phyloP scores from a whole-genome alignment of 495 filamentous ascomycete genomes.

The Jackrogersella multiformis region DNA sequence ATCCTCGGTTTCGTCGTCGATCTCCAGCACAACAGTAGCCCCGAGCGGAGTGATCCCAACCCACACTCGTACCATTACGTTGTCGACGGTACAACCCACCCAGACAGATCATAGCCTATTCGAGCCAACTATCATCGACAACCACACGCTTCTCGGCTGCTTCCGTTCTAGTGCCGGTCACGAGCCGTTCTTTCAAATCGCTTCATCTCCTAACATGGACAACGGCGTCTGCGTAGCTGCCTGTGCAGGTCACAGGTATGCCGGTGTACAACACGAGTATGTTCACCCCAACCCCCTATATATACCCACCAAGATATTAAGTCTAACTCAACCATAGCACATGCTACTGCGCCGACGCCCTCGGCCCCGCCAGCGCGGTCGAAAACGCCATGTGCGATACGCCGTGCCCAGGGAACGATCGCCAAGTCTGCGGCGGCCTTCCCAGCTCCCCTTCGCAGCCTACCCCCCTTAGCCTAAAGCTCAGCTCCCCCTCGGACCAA shows the following conservation, averaged over 20 bases:
- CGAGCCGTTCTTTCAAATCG: conserved; percentile 5
- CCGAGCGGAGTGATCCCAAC: conserved; percentile 20
- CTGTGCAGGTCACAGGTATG: conserved; percentile 35
- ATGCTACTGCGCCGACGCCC: conserved; percentile 60
- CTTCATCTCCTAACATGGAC: conserved; percentile 28
- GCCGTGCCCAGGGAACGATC: conserved; percentile 27
- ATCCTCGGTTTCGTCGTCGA: not conserved
- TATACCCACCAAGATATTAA: not conserved
- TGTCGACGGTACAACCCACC: conserved; percentile 26
- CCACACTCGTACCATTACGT: conserved; percentile 41
- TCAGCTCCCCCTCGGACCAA: conserved; percentile 2
- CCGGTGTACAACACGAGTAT: conserved; percentile 36
- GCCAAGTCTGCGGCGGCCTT: conserved; percentile 33
- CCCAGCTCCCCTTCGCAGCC: not conserved
- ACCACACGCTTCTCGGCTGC: conserved; percentile 39
- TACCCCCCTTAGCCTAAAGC: not conserved
- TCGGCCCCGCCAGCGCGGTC: conserved; percentile 63
- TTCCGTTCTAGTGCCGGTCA: conserved; percentile 14
- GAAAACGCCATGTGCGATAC: conserved; percentile 21
- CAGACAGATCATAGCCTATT: not conserved
- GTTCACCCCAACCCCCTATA: not conserved
- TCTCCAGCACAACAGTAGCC: not conserved
- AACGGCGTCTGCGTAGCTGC: conserved; percentile 26
- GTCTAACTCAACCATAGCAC: conserved; percentile 18
- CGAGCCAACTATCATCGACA: conserved; percentile 12